phyloP scores from a whole-genome alignment of 2,329 filamentous ascomycete genomes.

The Phyllosticta paracitricarpa region DNA sequence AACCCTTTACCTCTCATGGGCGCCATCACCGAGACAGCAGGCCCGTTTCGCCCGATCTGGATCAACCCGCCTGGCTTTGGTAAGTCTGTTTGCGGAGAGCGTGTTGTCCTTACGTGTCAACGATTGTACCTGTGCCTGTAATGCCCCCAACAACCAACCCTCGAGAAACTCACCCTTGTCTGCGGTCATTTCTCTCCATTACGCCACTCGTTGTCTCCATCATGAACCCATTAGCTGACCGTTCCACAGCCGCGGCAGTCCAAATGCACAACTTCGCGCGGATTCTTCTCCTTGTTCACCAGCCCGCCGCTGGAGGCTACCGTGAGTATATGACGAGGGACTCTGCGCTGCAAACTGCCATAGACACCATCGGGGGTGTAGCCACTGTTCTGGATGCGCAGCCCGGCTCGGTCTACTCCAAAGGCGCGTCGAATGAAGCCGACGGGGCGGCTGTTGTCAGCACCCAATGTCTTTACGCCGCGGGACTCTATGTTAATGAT shows the following conservation, averaged over 20 bases:
- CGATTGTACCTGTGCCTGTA: neutral
- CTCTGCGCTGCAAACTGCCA: constrained; percentile 36
- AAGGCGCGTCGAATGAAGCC: neutral
- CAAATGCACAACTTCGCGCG: constrained; percentile 45
- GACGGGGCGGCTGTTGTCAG: constrained; percentile 5
- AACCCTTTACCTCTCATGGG: constrained; percentile 27
- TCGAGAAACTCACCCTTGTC: neutral
- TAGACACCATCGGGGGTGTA: constrained; percentile 24
- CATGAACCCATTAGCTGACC: constrained; percentile 21
- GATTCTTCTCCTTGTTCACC: constrained; percentile 44
- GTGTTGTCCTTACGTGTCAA: neutral
- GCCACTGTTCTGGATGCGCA: constrained; percentile 7
- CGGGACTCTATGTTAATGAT: constrained; percentile 15
- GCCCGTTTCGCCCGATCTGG: constrained; percentile 40
- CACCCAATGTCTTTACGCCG: constrained; percentile 11
- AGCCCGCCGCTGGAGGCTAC: constrained; percentile 41
- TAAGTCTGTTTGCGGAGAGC: constrained; percentile 10
- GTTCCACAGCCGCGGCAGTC: constrained; percentile 32
- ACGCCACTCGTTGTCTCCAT: neutral
- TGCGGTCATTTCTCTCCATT: neutral
- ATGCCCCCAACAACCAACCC: neutral
- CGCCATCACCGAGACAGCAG: constrained; percentile 1
- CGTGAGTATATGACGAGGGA: constrained; percentile 38
- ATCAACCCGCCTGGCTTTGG: constrained; percentile 40
- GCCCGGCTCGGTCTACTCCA: neutral